Percentiles rank a stretch among this genome's conserved stretches.
Conservation (phyloP, 441 rosid genomes). For the Aleurites moluccanus region DNA sequence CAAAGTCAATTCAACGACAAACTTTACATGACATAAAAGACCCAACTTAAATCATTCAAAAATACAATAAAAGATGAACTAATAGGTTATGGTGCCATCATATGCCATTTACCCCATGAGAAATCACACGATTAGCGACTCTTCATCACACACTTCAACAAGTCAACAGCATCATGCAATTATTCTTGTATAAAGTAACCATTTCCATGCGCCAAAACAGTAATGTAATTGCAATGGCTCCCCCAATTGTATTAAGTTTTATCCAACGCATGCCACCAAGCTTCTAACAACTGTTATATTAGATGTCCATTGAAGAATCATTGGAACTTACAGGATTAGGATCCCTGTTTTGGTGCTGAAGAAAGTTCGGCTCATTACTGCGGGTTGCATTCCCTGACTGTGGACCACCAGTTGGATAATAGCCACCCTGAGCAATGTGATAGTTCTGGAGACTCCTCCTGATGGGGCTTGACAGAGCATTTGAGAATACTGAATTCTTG, state of each 20-base stretch:
- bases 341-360: conserved; percentile 53
- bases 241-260: conserved; percentile 14
- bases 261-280: background rate
- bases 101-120: conserved; percentile 17
- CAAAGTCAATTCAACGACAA: conserved; percentile 23
- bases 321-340: conserved; percentile 57
- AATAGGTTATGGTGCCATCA: conserved; percentile 22
- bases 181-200: conserved; percentile 37
- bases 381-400: conserved; percentile 39
- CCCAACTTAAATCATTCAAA: conserved; percentile 23
- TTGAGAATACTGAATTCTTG: conserved; percentile 86
- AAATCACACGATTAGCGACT: conserved; percentile 24
- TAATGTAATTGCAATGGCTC: conserved; percentile 14
- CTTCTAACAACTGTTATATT: conserved; percentile 17
- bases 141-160: conserved; percentile 35
- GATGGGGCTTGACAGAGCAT: conserved; percentile 79
- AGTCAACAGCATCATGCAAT: conserved; percentile 29
- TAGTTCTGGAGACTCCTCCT: conserved; percentile 72
- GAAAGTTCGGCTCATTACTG: conserved; percentile 37
- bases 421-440: conserved; percentile 64
- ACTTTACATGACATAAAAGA: conserved; percentile 36
- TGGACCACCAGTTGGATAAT: conserved; percentile 40
- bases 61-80: conserved; percentile 23
- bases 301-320: conserved; percentile 85
- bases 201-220: conserved; percentile 26